These are phyloP conservation scores for Trichoderma atroviride DNA, from an alignment of 2,329 filamentous ascomycete species.

Conservation along the genomic window DNA sequence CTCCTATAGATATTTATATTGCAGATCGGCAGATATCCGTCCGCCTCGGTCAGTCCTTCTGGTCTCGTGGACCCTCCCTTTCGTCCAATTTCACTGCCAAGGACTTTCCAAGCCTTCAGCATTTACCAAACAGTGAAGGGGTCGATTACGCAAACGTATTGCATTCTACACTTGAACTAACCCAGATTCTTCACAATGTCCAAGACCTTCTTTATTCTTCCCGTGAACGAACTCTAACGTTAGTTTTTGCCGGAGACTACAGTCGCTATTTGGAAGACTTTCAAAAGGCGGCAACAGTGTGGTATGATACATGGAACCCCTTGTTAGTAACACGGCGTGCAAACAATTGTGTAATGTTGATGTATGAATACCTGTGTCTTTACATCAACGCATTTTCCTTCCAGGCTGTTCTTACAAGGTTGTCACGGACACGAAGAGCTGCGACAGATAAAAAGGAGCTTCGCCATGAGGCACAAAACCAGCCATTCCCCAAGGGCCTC, in stretches of 20 bases:
- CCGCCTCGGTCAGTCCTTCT: slow-evolving; percentile 14
- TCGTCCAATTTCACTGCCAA: slow-evolving; percentile 2
- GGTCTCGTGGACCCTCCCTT: slow-evolving; percentile 9
- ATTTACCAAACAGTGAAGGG: neutral
- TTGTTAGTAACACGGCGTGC: neutral
- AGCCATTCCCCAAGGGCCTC: slow-evolving; percentile 5
- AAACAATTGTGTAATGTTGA: neutral
- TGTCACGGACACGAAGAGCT: neutral
- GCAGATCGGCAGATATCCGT: slow-evolving; percentile 22
- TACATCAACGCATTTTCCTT: slow-evolving; percentile 16
- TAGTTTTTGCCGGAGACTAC: slow-evolving; percentile 9
- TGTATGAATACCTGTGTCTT: slow-evolving; percentile 12
- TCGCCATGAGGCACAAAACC: neutral
- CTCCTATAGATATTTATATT: neutral
- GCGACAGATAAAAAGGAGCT: too few relatives aligned
- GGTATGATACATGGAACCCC: neutral
- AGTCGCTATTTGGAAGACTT: slow-evolving; percentile 17
- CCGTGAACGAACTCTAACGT: neutral
- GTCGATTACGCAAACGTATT: slow-evolving; percentile 10
- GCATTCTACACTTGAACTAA: slow-evolving; percentile 12
- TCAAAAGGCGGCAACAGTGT: slow-evolving; percentile 3
- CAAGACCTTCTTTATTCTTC: slow-evolving; percentile 15
- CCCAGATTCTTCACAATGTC: slow-evolving; percentile 14
- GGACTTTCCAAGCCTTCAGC: slow-evolving; percentile 12
- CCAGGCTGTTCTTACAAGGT: slow-evolving; percentile 9